Base-by-base conservation (phyloP, 2,329 filamentous ascomycete species). In the Bipolaris victoriae region DNA sequence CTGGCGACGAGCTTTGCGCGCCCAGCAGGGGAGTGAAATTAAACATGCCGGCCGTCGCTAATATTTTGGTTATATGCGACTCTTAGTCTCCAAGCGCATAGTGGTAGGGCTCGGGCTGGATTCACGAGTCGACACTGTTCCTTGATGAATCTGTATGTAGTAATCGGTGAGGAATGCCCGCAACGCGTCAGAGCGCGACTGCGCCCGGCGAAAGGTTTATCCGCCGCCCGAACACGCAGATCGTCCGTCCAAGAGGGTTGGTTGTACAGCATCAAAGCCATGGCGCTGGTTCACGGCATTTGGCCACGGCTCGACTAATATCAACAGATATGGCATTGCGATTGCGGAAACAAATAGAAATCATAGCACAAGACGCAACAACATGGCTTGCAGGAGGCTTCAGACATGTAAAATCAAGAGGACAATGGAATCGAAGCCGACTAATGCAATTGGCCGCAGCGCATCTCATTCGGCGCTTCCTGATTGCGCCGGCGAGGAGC, bases 1-100 rank as follows among this genome's bases (percentile, higher is more conserved):
- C 93, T 57, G 88, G 83, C 45, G 92, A 95, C 65, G 90, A 86
- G 49, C 91, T 93, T 72, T 96, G 91, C 60, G 95, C 94, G 74
- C 95, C 95, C 67, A 97, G 88, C 56, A 99, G 83, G 45, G 95
- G 88, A 71, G 90, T 96, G 79, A 98, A 97, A 65, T 90, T 96
- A 82, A 99, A 98, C 95, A 99, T 99, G 64, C 24, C 58, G 31
- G 55, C 47, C 16, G 50, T 31, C 41, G 31, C 49, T 55, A 47
- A 29, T 55, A 22, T 15, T 22, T 45, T 11, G 36, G n/a, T 10
- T 50, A 5, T 33, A 53, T 36, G 47, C 54, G 54, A 60, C 41
- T 43, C 31, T 36, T n/a, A 7, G n/a, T 31, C 37, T 35, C 49
- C 7, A 35, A 26, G 26, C 40, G 60, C 62, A 64, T 63, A 26